These are phyloP conservation scores for Niveomyces coronatus DNA, from an alignment of 2,329 filamentous ascomycete genomes.

Conservation along the genomic window DNA sequence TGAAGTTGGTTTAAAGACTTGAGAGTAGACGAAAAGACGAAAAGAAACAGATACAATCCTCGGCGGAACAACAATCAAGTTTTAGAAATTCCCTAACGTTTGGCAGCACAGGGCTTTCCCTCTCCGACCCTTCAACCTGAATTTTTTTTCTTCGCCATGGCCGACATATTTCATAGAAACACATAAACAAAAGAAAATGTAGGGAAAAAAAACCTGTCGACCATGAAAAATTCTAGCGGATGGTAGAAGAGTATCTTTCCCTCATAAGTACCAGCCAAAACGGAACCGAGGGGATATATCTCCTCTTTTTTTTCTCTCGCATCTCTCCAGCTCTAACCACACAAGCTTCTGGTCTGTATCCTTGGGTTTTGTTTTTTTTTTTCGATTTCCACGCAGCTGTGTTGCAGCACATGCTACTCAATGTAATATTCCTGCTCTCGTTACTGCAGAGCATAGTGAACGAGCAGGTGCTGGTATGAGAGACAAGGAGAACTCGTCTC, in stretches of 20 bases:
- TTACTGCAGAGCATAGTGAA: too few species aligned
- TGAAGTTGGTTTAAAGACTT: too few species aligned
- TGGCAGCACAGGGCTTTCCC: constrained; percentile 98
- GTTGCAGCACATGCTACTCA: too few species aligned
- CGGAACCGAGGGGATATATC: constrained; percentile 13
- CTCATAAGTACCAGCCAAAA: constrained; percentile 79
- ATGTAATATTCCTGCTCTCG: too few species aligned
- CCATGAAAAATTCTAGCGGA: constrained; percentile 20
- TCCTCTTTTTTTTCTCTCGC: constrained; percentile 5
- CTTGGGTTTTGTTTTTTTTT: not conserved
- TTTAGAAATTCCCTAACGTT: constrained; percentile 58
- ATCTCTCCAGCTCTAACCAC: not conserved
- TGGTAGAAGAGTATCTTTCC: constrained; percentile 98
- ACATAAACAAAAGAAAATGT: constrained; percentile 9
- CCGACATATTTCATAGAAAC: too few species aligned
- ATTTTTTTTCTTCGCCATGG: too few species aligned
- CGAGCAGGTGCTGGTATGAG: too few species aligned
- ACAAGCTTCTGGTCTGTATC: not conserved
- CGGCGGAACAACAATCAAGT: constrained; percentile 79
- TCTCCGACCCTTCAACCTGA: constrained; percentile 29
- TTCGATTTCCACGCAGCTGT: not conserved
- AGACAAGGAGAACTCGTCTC: not conserved
- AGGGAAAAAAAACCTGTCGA: constrained; percentile 13
- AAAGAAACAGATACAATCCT: not conserved
- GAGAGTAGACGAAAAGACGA: not conserved